Conservation (phyloP, 1,284 basidiomycete genomes). For the Cutaneotrichosporon spelunceum region DNA sequence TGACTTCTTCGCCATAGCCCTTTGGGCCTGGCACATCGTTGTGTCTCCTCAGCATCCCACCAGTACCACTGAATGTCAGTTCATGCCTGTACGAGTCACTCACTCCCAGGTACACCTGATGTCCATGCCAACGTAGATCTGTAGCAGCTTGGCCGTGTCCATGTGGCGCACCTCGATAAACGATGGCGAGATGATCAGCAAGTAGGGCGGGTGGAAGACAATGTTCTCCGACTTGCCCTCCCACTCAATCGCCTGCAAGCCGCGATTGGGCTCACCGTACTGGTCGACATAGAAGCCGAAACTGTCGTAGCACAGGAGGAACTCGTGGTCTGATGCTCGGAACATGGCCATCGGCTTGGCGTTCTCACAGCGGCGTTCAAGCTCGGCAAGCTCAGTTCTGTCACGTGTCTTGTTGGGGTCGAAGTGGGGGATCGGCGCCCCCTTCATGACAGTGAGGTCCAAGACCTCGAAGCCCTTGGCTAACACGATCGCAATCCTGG, state of each 20-base stretch:
- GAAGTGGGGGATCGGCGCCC: conserved; percentile 69
- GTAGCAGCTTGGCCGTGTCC: conserved; percentile 76
- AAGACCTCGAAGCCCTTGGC: conserved; percentile 96
- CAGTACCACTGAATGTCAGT: conserved; percentile 27
- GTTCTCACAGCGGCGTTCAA: conserved; percentile 77
- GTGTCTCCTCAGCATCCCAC: conserved; percentile 34
- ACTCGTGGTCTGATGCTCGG: conserved; percentile 80
- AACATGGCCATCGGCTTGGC: conserved; percentile 85
- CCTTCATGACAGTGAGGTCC: conserved; percentile 82
- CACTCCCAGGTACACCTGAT: conserved; percentile 76
- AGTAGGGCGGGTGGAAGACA: conserved; percentile 81
- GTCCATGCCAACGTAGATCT: conserved; percentile 80
- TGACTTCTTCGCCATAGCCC: conserved; percentile 50
- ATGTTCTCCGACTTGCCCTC: conserved; percentile 85
- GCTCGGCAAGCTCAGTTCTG: conserved; percentile 65
- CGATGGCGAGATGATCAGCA: conserved; percentile 82
- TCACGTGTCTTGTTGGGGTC: conserved; percentile 62
- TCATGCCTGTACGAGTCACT: neutral
- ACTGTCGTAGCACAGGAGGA: conserved; percentile 88
- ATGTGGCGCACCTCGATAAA: conserved; percentile 92
- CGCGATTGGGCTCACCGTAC: conserved; percentile 76
- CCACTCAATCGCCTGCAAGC: conserved; percentile 78
- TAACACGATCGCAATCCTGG: conserved; percentile 85
- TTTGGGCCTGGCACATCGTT: conserved; percentile 41
- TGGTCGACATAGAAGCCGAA: conserved; percentile 65